A percentile compares a stretch with the other conserved stretches of the same genome.
Conservation (phyloP, 345 rosid species). For the Brassica carinata region DNA sequence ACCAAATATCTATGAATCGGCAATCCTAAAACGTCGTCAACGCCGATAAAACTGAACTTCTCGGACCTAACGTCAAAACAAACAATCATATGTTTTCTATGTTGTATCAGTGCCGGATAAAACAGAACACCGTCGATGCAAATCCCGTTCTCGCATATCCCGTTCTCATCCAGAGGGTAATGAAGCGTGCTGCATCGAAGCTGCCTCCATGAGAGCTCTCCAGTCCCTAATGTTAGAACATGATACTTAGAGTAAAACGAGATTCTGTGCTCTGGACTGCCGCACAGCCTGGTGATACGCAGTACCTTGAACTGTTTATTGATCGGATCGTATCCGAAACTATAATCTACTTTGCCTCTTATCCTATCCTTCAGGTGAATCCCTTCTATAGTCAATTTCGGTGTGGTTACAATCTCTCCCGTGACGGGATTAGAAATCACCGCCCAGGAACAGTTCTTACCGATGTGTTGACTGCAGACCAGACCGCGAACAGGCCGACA, state of each 20-base stretch:
- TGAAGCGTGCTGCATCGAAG: background rate
- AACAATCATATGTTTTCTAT: background rate
- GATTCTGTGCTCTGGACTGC: background rate
- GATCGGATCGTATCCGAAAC: background rate
- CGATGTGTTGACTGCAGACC: background rate
- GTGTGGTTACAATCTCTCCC: background rate
- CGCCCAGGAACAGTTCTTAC: background rate
- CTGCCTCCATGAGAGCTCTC: background rate
- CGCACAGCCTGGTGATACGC: background rate
- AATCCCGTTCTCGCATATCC: background rate
- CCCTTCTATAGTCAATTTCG: background rate
- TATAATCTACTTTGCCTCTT: background rate
- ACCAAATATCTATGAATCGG: background rate
- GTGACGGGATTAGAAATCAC: background rate
- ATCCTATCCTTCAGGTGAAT: background rate
- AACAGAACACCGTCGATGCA: background rate
- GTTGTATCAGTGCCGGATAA: background rate
- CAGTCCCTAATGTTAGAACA: background rate
- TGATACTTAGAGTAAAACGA: background rate
- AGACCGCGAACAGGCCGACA: background rate
- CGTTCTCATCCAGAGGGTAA: background rate
- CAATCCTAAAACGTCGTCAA: background rate
- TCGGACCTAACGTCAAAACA: conserved; percentile 6
- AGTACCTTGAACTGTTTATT: background rate
- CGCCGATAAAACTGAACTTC: background rate